Percentiles rank a stretch among this genome's conserved stretches.
phyloP scores from a whole-genome alignment of 805 yeast species.

The Ogataea parapolymorpha region DNA sequence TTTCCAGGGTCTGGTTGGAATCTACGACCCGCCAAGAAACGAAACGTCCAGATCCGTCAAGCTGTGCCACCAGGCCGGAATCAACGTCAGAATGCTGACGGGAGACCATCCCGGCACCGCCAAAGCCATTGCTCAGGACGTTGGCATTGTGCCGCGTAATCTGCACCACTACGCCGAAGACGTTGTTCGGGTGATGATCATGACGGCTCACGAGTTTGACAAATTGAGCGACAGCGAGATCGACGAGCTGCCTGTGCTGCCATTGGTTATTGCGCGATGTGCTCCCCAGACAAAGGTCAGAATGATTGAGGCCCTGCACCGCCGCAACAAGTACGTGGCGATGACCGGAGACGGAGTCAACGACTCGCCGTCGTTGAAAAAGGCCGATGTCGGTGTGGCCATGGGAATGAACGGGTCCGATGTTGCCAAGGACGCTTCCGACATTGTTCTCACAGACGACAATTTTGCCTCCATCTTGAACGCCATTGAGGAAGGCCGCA shows the following conservation, averaged over 20 bases:
- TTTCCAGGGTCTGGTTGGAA: conserved; percentile 39
- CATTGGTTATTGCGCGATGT: conserved; percentile 49
- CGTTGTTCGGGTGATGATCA: background rate
- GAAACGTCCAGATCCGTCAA: conserved; percentile 33
- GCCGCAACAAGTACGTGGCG: conserved; percentile 53
- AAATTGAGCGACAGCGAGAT: background rate
- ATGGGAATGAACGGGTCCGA: conserved; percentile 60
- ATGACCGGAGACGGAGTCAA: conserved; percentile 68
- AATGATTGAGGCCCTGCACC: conserved; percentile 47
- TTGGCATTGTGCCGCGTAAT: conserved; percentile 1
- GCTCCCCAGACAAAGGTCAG: conserved; percentile 54
- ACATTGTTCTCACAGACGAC: background rate
- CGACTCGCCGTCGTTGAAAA: conserved; percentile 61
- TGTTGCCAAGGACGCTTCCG: conserved; percentile 51
- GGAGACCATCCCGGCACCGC: conserved; percentile 45
- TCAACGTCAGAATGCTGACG: conserved; percentile 43
- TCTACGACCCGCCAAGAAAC: conserved; percentile 43
- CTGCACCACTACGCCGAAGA: background rate
- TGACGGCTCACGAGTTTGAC: background rate
- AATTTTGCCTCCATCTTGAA: background rate
- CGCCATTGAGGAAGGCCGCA: background rate
- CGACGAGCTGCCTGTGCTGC: background rate
- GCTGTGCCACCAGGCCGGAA: conserved; percentile 38
- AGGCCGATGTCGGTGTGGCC: conserved; percentile 61
- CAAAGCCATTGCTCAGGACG: conserved; percentile 37